Conservation (phyloP, 169 alveolate genomes). For the Cryptosporidium sp. region DNA sequence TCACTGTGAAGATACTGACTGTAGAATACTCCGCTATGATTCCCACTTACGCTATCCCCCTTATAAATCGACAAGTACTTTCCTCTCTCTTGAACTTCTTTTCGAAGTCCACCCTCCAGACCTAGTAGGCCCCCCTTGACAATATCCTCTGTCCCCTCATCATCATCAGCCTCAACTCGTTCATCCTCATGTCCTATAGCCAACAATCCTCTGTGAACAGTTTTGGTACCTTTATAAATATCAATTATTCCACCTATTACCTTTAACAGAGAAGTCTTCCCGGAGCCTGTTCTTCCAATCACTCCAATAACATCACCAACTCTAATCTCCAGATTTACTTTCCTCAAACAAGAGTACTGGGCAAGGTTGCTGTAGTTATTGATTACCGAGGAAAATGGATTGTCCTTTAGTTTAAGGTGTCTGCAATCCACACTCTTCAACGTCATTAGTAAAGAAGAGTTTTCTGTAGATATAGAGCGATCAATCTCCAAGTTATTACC, state of each 20-base stretch:
- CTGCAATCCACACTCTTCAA: constrained; percentile 33
- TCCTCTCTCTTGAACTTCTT: not conserved
- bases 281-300: constrained; percentile 66
- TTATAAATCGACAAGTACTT: not conserved
- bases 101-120: not conserved
- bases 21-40: not conserved
- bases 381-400: constrained; percentile 10
- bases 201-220: not conserved
- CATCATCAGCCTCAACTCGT: not conserved
- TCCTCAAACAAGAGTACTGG: constrained; percentile 8
- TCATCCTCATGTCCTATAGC: not conserved
- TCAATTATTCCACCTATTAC: constrained; percentile 47
- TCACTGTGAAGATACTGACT: not conserved
- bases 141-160: not conserved
- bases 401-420: constrained; percentile 13
- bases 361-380: not conserved
- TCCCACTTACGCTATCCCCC: not conserved
- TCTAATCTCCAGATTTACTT: constrained; percentile 22
- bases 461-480: not conserved
- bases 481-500: constrained; percentile 4
- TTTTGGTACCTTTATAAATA: not conserved
- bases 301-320: constrained; percentile 50
- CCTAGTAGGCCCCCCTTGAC: not conserved
- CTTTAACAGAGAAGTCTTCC: constrained; percentile 53
- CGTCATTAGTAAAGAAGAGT: not conserved